Conservation (phyloP, 495 filamentous ascomycete species). For the Copromyces sp. region DNA sequence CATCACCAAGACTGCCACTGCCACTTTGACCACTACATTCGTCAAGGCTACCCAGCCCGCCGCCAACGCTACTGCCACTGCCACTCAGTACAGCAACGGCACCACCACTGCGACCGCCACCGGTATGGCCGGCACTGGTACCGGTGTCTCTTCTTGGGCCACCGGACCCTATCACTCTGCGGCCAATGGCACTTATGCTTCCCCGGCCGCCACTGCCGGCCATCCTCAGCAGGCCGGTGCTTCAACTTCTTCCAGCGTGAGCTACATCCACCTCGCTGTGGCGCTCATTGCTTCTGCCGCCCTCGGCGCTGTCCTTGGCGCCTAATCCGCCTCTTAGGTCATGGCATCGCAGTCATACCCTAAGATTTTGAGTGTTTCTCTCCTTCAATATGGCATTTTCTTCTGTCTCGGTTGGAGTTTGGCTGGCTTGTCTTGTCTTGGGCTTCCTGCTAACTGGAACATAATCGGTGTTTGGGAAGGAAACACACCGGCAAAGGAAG, state of each 20-base stretch:
- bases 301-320: background rate
- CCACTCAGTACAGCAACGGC: background rate
- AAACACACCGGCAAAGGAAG: background rate
- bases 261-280: background rate
- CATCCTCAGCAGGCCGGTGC: background rate
- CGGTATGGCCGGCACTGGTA: background rate
- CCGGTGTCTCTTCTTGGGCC: background rate
- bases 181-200: background rate
- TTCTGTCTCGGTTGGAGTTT: background rate
- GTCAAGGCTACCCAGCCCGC: background rate
- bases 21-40: background rate
- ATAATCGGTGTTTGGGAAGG: background rate
- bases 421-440: background rate
- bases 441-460: background rate
- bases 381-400: background rate
- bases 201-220: background rate
- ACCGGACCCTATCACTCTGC: background rate
- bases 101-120: background rate
- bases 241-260: background rate
- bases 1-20: background rate
- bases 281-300: background rate
- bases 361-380: background rate
- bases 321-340: background rate
- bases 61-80: background rate
- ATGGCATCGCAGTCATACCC: background rate